phyloP scores from a whole-genome alignment of 331 rosid genomes.

The Rosa hybrid region DNA sequence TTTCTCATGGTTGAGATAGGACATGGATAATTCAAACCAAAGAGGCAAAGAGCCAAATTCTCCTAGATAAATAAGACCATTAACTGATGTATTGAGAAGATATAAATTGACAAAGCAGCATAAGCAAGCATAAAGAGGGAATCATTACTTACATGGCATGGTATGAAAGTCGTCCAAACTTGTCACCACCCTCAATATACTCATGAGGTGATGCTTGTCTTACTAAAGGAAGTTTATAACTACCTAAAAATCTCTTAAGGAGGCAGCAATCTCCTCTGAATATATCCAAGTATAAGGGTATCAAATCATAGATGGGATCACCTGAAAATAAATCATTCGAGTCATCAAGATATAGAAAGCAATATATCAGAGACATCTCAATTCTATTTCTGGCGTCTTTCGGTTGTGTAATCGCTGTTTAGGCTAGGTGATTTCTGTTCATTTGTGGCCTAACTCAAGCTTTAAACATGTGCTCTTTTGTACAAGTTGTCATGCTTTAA shows the following conservation, averaged over 20 bases:
- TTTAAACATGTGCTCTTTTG: not conserved
- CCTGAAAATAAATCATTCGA: slow-evolving; percentile 48
- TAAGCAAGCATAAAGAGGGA: slow-evolving; percentile 6
- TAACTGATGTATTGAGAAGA: not conserved
- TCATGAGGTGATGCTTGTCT: slow-evolving; percentile 37
- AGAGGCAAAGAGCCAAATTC: not conserved
- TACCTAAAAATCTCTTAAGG: slow-evolving; percentile 63
- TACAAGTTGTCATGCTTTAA: not conserved
- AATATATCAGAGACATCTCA: not conserved
- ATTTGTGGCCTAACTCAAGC: not conserved
- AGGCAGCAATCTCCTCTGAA: slow-evolving; percentile 80
- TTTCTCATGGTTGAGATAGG: not conserved
- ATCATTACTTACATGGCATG: slow-evolving; percentile 77
- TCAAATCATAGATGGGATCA: slow-evolving; percentile 75
- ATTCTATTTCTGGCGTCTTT: not conserved
- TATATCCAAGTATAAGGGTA: slow-evolving; percentile 86
- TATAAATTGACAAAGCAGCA: not conserved
- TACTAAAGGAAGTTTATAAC: slow-evolving; percentile 81
- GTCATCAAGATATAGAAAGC: not conserved
- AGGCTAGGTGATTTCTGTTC: not conserved
- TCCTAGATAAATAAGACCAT: not conserved
- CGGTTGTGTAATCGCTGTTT: not conserved
- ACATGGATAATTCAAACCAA: not conserved
- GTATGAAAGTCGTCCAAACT: slow-evolving; percentile 42
- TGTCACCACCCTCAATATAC: slow-evolving; percentile 41